Conservation (phyloP, 148 eudicot species). For the Bassia scoparia region DNA sequence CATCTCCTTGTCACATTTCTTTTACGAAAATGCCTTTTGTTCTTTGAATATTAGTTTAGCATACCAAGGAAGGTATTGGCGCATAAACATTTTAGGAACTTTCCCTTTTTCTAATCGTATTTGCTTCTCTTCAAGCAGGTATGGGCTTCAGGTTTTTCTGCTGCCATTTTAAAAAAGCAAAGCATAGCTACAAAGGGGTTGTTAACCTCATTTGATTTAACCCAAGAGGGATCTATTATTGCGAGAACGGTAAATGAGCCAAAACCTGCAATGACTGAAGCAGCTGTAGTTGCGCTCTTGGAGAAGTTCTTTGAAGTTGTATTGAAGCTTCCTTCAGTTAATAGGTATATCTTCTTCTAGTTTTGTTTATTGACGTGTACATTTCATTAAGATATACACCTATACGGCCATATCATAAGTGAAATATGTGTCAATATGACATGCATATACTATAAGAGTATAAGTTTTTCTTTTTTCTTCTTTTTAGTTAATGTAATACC, state of each 20-base stretch:
- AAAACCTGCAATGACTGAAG: conserved; percentile 75
- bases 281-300: conserved; percentile 68
- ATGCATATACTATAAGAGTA: too few species aligned
- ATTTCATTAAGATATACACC: neutral
- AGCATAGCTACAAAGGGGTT: conserved; percentile 75
- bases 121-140: conserved; percentile 46
- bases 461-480: too few species aligned
- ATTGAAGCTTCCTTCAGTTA: conserved; percentile 71
- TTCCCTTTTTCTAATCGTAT: neutral
- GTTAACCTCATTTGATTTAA: conserved; percentile 21
- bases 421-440: too few species aligned
- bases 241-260: conserved; percentile 36
- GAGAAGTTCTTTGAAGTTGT: conserved; percentile 85
- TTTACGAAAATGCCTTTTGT: neutral
- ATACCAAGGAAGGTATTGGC: neutral
- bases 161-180: conserved; percentile 87
- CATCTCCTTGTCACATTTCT: neutral
- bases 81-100: neutral
- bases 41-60: neutral
- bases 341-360: conserved; percentile 41
- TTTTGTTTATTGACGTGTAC: neutral
- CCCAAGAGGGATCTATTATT: conserved; percentile 29
- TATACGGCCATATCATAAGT: neutral
- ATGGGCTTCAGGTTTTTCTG: conserved; percentile 98
- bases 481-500: too few species aligned